Evolutionary conservation across 495 filamentous ascomycete species (phyloP).

Genomic region (Achaetomiella virescens): DNA sequence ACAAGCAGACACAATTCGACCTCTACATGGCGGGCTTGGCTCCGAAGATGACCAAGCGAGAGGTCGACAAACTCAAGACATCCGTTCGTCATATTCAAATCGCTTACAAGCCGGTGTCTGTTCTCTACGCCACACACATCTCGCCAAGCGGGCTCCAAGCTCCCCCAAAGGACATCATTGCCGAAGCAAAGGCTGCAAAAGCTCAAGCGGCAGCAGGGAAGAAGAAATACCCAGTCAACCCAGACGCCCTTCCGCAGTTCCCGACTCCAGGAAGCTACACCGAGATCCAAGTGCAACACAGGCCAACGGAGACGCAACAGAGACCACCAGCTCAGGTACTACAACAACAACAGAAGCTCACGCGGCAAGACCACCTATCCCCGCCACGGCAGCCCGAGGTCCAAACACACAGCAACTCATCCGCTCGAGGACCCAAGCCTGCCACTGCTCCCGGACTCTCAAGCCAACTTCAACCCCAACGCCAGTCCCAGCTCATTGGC

Average conservation of each 20-base stretch:
- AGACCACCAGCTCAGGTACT: too few relatives aligned
- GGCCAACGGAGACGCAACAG: neutral
- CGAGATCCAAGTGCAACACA: neutral
- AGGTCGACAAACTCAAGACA: neutral
- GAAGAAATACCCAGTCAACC: neutral
- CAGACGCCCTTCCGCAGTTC: conserved; percentile 1
- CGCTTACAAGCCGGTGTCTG: neutral
- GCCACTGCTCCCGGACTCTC: too few relatives aligned
- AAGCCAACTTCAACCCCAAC: neutral
- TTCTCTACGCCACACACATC: conserved; percentile 6
- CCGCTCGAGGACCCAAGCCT: too few relatives aligned
- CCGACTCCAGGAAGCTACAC: neutral
- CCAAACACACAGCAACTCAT: neutral
- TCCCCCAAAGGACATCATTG: neutral
- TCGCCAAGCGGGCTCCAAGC: neutral
- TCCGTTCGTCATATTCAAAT: too few relatives aligned
- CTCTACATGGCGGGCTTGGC: conserved; percentile 12
- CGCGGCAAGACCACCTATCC: neutral
- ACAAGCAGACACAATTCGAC: conserved; percentile 3
- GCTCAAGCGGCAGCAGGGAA: neutral
- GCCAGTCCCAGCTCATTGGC: too few relatives aligned
- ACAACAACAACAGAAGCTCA: neutral
- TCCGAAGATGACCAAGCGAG: neutral
- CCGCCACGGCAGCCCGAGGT: neutral
- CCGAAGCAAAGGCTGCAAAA: neutral